phyloP scores from a whole-genome alignment of 106 monocot species.

The Platanthera guangdongensis region DNA sequence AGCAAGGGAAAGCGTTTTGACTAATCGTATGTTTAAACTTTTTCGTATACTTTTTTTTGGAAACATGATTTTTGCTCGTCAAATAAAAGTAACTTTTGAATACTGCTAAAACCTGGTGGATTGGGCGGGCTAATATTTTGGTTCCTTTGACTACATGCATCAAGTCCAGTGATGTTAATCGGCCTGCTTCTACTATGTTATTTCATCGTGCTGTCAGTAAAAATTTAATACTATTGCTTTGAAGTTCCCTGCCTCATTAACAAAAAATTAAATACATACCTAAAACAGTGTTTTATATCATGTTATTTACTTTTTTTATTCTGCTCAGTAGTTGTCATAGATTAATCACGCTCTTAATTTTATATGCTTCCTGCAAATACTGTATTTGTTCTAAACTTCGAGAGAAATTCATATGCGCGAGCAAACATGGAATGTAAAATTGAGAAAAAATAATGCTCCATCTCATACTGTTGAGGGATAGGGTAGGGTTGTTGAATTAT shows the following conservation, averaged over 20 bases:
- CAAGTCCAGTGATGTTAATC: not conserved
- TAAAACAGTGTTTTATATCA: not conserved
- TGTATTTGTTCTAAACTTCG: no score
- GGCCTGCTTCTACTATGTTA: not conserved
- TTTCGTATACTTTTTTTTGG: not conserved
- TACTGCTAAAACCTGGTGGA: not conserved
- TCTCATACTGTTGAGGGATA: no score
- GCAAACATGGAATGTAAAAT: no score
- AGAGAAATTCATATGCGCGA: no score
- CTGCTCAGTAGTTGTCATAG: not conserved
- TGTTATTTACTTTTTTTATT: not conserved
- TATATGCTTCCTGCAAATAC: no score
- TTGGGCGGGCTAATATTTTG: not conserved
- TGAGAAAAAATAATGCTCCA: no score
- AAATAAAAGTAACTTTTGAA: not conserved
- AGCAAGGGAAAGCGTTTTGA: slow-evolving; percentile 1
- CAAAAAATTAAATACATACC: not conserved
- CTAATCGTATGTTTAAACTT: slow-evolving; percentile 1
- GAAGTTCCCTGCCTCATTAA: not conserved
- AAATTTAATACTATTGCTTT: not conserved
- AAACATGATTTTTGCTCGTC: not conserved
- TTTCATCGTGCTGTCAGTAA: not conserved
- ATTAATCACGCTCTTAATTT: no score
- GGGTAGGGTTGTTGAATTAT: no score
- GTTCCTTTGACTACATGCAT: not conserved